Conservation (phyloP, 495 filamentous ascomycete species). For the Thermochaetoides thermophila region DNA sequence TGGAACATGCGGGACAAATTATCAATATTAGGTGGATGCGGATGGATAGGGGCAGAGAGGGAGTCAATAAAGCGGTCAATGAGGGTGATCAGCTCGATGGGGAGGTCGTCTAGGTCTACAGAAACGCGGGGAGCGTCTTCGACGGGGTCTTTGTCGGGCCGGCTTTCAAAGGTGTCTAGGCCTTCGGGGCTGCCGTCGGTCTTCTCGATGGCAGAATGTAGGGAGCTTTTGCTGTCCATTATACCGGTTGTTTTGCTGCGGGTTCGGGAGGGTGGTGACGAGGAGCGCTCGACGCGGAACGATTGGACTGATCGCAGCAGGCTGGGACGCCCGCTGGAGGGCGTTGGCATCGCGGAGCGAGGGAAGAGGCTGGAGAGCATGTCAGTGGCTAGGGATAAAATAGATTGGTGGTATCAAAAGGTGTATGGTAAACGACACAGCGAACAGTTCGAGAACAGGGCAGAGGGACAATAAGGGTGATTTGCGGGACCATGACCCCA, state of each 20-base stretch:
- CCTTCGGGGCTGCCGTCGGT: conserved; percentile 6
- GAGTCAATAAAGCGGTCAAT: conserved; percentile 92
- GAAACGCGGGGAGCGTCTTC: conserved; percentile 41
- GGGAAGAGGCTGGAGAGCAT: conserved; percentile 12
- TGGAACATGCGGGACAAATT: conserved; percentile 80
- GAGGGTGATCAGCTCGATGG: conserved; percentile 79
- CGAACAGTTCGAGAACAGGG: no score
- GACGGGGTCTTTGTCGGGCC: conserved; percentile 34
- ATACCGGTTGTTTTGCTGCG: conserved; percentile 46
- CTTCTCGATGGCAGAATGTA: no score
- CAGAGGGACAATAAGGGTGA: no score
- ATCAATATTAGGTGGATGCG: conserved; percentile 69
- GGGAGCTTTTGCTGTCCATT: conserved; percentile 36
- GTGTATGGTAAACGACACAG: no score
- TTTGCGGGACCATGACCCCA: no score
- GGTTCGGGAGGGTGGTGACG: conserved; percentile 12
- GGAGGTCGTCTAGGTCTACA: conserved; percentile 68
- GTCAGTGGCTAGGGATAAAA: no score
- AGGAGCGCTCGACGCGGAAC: conserved; percentile 13
- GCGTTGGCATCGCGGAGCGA: no score
- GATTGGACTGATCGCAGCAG: conserved; percentile 15
- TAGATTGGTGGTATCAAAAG: no score
- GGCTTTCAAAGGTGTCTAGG: conserved; percentile 31
- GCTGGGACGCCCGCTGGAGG: conserved; percentile 6
- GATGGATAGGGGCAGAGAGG: conserved; percentile 72